Evolutionary conservation across 2,329 filamentous ascomycete species (phyloP), one percentile per base, ranked within the genome.

Genomic region (Alternaria gaisen): DNA sequence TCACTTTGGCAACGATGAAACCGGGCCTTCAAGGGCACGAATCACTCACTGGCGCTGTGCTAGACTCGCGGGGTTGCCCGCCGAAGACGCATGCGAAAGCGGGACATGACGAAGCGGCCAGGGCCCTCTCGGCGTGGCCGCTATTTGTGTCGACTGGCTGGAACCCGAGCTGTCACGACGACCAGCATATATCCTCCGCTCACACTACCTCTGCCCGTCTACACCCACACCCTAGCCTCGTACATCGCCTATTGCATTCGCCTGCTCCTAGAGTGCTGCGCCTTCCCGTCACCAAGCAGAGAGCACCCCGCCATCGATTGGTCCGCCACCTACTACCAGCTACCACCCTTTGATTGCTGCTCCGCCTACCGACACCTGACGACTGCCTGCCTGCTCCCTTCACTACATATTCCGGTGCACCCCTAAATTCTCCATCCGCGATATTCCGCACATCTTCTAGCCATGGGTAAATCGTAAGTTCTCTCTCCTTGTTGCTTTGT

Each of bases 401-500:
- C 41, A 22, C 32, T 63, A 42, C 54, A 57, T 63, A 46, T 53
- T 56, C 20, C 62, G 56, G 47, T 64, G 40, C 61, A 56, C 41
- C 28, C 53, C 28, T 22, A 28, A 40, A 38, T 20, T 53, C 41
- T 28, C 32, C 46, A 42, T 60, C 38, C 51, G 43, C 58, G 34
- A 54, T 46, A 46, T 26, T 47, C 40, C 51, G 42, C 26, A 56
- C 47, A 50, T 53, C 34, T 46, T 43, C 16, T 57, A 68, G 67
- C 63, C 69, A 80, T 80, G 77, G 77, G 77, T 68, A 80, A 80
- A 79, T 79, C 76, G 77, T 80, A 76, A 80, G 77, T 78, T 52
- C 57, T 47, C 53, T 62, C 42, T 69, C 57, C 53, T 54, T 56
- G 47, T 16, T 41, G 64, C 60, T 63, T 57, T 66, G 67, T 53